Evolutionary conservation across 306 rosid genomes (phyloP).

Genomic region (Prosopis cineraria): DNA sequence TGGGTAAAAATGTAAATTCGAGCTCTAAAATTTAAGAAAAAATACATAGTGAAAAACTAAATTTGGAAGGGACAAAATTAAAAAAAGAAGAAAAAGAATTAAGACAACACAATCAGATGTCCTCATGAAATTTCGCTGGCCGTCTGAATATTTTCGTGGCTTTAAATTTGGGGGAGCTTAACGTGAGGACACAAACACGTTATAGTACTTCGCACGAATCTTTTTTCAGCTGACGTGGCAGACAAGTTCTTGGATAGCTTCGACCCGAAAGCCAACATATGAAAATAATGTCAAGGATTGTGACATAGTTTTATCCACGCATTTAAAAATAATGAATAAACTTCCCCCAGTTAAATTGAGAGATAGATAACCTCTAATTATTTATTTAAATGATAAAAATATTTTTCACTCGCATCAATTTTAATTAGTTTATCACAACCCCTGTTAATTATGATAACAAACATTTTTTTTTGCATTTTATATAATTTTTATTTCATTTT

Average conservation of each 20-base stretch:
- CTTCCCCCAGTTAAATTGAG: no score
- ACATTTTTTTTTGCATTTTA: no score
- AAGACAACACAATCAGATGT: constrained; percentile 29
- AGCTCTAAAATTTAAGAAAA: background rate
- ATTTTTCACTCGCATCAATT: no score
- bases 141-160: constrained; percentile 38
- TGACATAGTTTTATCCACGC: background rate
- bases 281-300: background rate
- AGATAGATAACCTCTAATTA: no score
- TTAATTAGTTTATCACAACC: no score
- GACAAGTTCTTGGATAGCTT: background rate
- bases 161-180: background rate
- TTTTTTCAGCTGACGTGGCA: background rate
- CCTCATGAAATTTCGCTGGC: constrained; percentile 42
- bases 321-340: no score
- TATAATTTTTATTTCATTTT: no score
- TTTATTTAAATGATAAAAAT: no score
- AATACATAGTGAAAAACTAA: background rate
- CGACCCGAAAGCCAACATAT: background rate
- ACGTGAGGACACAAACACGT: background rate
- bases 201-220: background rate
- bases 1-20: background rate
- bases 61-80: background rate
- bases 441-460: no score
- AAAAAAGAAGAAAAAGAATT: background rate